Percentiles rank a stretch among this genome's conserved stretches.
Evolutionary conservation across 2,329 filamentous ascomycete species (phyloP).

Genomic region (Aspergillus vadensis): DNA sequence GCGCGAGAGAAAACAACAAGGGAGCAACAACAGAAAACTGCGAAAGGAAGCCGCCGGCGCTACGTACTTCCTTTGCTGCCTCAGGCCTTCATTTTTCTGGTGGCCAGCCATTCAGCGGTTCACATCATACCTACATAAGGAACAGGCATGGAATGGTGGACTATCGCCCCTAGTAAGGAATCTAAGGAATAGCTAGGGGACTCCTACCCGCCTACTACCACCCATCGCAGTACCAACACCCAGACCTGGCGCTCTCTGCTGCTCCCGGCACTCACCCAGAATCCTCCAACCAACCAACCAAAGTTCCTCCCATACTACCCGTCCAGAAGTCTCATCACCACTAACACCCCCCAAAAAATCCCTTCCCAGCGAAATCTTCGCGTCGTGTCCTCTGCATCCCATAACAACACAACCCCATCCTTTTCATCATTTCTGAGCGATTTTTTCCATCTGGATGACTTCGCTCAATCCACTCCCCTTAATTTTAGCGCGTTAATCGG

Average conservation of each 20-base stretch:
- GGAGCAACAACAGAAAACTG: not conserved
- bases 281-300: conserved; percentile 26
- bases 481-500: conserved; percentile 52
- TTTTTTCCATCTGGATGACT: conserved; percentile 48
- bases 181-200: conserved; percentile 1
- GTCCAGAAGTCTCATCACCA: conserved; percentile 26
- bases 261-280: conserved; percentile 20
- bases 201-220: conserved; percentile 1
- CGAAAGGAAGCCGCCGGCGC: not conserved
- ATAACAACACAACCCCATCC: conserved; percentile 43
- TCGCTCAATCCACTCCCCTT: conserved; percentile 39
- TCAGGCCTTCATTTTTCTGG: not conserved
- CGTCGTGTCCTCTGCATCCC: conserved; percentile 36
- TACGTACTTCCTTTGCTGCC: not conserved
- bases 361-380: conserved; percentile 35
- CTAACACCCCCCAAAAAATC: conserved; percentile 33
- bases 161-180: conserved; percentile 4
- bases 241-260: conserved; percentile 11
- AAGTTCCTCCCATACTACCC: conserved; percentile 23
- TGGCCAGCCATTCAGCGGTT: not conserved
- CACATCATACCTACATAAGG: conserved; percentile 2
- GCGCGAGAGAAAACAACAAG: not conserved
- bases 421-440: conserved; percentile 49
- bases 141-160: not conserved
- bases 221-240: conserved; percentile 6